Evolutionary conservation across 345 rosid species (phyloP).

Genomic region (Hirschfeldia incana): DNA sequence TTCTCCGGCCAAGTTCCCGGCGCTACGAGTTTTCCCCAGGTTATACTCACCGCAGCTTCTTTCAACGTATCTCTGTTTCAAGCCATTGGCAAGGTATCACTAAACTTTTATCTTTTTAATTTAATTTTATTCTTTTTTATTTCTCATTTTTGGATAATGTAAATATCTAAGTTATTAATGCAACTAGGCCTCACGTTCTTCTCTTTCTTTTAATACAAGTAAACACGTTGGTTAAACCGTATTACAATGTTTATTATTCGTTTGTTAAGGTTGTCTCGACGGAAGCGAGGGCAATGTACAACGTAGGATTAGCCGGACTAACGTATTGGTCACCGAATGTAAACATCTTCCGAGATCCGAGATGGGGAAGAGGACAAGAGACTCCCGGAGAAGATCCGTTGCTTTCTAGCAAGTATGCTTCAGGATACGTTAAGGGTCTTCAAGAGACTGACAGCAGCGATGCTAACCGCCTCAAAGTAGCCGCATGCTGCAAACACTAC

Average conservation of each 20-base stretch:
- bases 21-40: slow-evolving; percentile 95
- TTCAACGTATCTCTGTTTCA: slow-evolving; percentile 78
- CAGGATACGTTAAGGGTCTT: slow-evolving; percentile 68
- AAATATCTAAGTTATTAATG: not conserved
- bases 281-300: slow-evolving; percentile 97
- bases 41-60: slow-evolving; percentile 88
- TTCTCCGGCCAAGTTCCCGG: slow-evolving; percentile 70
- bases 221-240: slow-evolving; percentile 7
- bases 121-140: slow-evolving; percentile 9
- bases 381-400: slow-evolving; percentile 97
- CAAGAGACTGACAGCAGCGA: slow-evolving; percentile 61
- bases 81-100: slow-evolving; percentile 83
- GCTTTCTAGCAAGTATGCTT: slow-evolving; percentile 73
- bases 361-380: slow-evolving; percentile 98
- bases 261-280: slow-evolving; percentile 74
- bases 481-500: slow-evolving; percentile 94
- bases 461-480: slow-evolving; percentile 73
- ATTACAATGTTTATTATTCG: not conserved
- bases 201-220: slow-evolving; percentile 31
- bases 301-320: slow-evolving; percentile 85
- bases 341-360: slow-evolving; percentile 88
- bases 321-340: slow-evolving; percentile 94
- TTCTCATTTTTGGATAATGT: slow-evolving; percentile 23
- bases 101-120: not conserved
- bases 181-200: slow-evolving; percentile 20